Conservation (phyloP, 2,329 filamentous ascomycete species). For the Whalleya microplaca region DNA sequence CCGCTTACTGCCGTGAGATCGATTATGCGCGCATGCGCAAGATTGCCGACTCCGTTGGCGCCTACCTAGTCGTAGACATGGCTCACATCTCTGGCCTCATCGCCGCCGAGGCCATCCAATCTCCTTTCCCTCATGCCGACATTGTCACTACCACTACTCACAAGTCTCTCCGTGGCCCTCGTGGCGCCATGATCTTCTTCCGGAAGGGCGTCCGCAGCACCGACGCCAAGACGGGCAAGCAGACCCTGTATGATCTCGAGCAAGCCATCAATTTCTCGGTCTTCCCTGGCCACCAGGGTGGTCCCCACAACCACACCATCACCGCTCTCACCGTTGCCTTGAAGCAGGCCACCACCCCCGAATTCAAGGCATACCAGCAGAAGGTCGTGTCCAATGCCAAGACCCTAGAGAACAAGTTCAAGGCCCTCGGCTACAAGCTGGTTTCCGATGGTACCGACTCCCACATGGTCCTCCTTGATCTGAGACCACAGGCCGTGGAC, state of each 20-base stretch:
- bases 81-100: conserved; percentile 97
- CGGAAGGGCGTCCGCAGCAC: conserved; percentile 92
- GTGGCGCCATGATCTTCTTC: conserved; percentile 99
- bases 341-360: conserved; percentile 86
- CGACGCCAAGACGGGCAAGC: conserved; percentile 88
- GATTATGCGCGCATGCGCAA: conserved; percentile 96
- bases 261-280: conserved; percentile 98
- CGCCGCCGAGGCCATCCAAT: conserved; percentile 89
- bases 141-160: conserved; percentile 98
- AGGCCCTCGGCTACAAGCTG: conserved; percentile 88
- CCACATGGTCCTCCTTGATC: conserved; percentile 94
- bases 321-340: conserved; percentile 93
- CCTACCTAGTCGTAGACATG: conserved; percentile 97
- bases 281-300: conserved; percentile 98
- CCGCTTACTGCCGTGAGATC: conserved; percentile 96
- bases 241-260: conserved; percentile 91
- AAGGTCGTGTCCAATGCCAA: conserved; percentile 93
- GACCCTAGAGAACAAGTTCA: conserved; percentile 82
- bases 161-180: conserved; percentile 96
- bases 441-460: conserved; percentile 96
- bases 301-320: conserved; percentile 99
- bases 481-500: conserved; percentile 84
- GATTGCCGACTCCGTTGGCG: conserved; percentile 90
- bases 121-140: conserved; percentile 90
- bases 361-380: conserved; percentile 94